These are phyloP conservation scores for Scorias spongiosa DNA, from an alignment of 2,329 filamentous ascomycete genomes.

Conservation along the genomic window DNA sequence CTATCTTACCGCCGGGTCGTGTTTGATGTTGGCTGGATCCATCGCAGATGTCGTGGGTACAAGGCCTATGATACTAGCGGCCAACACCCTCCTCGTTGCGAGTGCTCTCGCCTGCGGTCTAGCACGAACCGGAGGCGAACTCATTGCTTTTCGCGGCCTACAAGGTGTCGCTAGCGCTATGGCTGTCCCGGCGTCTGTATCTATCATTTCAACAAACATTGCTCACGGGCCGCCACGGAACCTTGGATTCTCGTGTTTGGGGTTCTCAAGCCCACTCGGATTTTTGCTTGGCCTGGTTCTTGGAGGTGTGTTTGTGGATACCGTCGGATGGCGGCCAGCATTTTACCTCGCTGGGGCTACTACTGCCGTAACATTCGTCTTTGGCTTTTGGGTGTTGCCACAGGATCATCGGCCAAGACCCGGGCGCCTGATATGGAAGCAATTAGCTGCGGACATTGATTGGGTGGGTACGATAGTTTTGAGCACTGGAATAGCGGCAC, in stretches of 20 bases:
- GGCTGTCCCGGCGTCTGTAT: constrained; percentile 31
- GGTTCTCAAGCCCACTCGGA: constrained; percentile 36
- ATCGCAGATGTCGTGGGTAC: constrained; percentile 37
- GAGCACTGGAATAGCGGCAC: constrained; percentile 31
- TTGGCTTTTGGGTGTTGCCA: constrained; percentile 25
- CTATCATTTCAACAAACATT: constrained; percentile 33
- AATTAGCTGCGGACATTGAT: constrained; percentile 33
- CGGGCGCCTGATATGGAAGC: constrained; percentile 9
- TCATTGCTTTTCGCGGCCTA: constrained; percentile 13
- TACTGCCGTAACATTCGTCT: constrained; percentile 25
- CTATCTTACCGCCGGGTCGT: constrained; percentile 33
- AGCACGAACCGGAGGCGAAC: constrained; percentile 17
- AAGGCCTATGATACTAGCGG: constrained; percentile 31
- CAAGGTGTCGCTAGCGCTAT: constrained; percentile 6
- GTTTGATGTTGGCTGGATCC: constrained; percentile 35
- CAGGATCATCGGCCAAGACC: constrained; percentile 12
- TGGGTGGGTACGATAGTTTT: constrained; percentile 37
- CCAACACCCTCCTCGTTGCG: constrained; percentile 28
- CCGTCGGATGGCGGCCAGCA: constrained; percentile 36
- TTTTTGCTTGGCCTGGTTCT: constrained; percentile 37
- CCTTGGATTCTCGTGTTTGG: constrained; percentile 36
- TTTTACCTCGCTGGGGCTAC: constrained; percentile 35
- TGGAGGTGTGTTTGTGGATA: constrained; percentile 34
- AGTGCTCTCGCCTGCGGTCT: constrained; percentile 32
- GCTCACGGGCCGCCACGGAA: constrained; percentile 34